phyloP scores from a whole-genome alignment of 345 rosid genomes.

The Viola odorata region DNA sequence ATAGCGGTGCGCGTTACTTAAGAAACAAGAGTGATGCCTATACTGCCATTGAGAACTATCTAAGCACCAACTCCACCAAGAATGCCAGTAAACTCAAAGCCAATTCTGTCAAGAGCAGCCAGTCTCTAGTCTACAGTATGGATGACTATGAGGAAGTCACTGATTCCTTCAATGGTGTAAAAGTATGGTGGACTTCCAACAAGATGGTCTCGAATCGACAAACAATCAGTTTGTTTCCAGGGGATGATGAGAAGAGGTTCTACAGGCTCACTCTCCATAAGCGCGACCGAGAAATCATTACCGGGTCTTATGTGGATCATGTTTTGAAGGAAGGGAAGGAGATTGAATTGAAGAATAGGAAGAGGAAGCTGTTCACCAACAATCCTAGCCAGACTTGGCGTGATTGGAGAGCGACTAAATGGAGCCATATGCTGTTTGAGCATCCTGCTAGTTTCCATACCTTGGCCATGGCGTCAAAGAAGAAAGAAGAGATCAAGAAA shows the following conservation, averaged over 20 bases:
- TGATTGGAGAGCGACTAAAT: neutral
- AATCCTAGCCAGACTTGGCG: neutral
- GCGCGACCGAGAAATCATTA: neutral
- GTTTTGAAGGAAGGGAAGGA: constrained; percentile 6
- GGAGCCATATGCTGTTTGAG: neutral
- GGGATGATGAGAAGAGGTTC: neutral
- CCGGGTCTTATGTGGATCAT: neutral
- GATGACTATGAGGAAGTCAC: neutral
- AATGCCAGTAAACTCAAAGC: neutral
- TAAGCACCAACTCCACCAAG: neutral
- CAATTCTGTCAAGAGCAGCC: neutral
- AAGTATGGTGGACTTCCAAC: neutral
- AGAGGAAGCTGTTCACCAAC: constrained; percentile 7
- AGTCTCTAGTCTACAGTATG: neutral
- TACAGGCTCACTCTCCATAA: constrained; percentile 2
- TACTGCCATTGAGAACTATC: neutral
- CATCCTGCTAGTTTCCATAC: constrained; percentile 1
- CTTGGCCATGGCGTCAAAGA: neutral
- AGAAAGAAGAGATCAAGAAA: constrained; percentile 1
- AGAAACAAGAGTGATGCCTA: neutral
- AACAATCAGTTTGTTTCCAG: neutral
- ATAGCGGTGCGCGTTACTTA: neutral
- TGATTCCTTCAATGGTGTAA: neutral
- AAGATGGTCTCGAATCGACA: neutral
- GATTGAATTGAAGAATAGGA: neutral